Conservation (phyloP, 352 stramenopile species). For the Globisporangium emineosum region DNA sequence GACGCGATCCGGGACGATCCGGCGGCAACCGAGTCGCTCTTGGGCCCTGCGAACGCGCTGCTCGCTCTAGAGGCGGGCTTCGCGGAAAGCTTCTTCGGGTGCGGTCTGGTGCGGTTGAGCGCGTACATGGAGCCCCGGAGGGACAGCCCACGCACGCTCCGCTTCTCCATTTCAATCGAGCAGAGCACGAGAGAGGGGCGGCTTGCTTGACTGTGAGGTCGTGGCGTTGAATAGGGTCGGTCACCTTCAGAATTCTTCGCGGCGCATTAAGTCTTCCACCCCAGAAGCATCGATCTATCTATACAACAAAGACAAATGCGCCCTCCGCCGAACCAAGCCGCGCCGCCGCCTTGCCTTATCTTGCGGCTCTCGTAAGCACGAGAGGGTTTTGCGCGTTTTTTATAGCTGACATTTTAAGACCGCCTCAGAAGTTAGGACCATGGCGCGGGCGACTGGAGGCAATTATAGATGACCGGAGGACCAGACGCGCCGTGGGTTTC, state of each 20-base stretch:
- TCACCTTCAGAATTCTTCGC: conserved; percentile 8
- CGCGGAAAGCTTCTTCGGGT: conserved; percentile 17
- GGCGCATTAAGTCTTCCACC: conserved; percentile 1
- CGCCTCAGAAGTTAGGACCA: background rate
- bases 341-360: too few relatives aligned
- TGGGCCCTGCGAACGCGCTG: background rate
- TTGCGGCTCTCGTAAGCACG: background rate
- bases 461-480: conserved; percentile 1
- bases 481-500: conserved; percentile 2
- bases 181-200: background rate
- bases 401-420: background rate
- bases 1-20: conserved; percentile 22
- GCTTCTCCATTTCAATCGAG: conserved; percentile 18
- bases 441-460: background rate
- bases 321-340: background rate
- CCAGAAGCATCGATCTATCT: conserved; percentile 10
- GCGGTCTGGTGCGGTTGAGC: conserved; percentile 13
- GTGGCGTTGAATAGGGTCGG: background rate
- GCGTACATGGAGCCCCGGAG: conserved; percentile 38
- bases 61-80: conserved; percentile 9
- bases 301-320: conserved; percentile 12
- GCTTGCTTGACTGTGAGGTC: background rate
- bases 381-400: background rate
- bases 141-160: conserved; percentile 24
- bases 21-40: conserved; percentile 4